A percentile compares a stretch with the other conserved stretches of the same genome.
These are phyloP conservation scores for Yamadazyma trypodendri DNA, from an alignment of 1,139 yeast genomes.

Conservation along the genomic window DNA sequence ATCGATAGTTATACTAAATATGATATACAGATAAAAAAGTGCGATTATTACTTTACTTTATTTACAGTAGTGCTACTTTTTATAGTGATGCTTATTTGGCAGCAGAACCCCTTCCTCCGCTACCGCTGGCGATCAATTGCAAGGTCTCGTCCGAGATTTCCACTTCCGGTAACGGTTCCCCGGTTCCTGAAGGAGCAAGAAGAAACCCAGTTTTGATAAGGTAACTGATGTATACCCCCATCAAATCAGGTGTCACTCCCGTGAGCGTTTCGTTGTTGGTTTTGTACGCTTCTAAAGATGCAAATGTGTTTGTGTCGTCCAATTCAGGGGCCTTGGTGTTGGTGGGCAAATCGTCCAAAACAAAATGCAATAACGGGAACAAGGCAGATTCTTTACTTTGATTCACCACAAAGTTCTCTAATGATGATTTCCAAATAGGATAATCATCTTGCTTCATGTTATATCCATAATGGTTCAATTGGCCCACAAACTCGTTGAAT, in stretches of 20 bases:
- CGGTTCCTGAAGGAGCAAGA: conserved; percentile 53
- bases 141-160: conserved; percentile 58
- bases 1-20: no score
- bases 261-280: conserved; percentile 50
- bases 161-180: conserved; percentile 55
- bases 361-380: conserved; percentile 91
- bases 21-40: no score
- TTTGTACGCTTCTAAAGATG: conserved; percentile 56
- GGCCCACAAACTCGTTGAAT: conserved; percentile 70
- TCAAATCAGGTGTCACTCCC: conserved; percentile 65
- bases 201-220: conserved; percentile 77
- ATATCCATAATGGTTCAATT: conserved; percentile 72
- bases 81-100: conserved; percentile 24
- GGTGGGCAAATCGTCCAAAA: conserved; percentile 85
- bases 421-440: conserved; percentile 70
- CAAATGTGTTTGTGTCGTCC: conserved; percentile 77
- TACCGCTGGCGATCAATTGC: conserved; percentile 68
- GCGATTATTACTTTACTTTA: not conserved
- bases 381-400: conserved; percentile 77
- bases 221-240: conserved; percentile 79
- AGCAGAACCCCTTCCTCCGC: conserved; percentile 82
- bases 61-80: not conserved
- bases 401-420: conserved; percentile 76
- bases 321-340: conserved; percentile 93
- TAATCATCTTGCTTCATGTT: conserved; percentile 61